Base-by-base conservation (phyloP, 768 basidiomycete genomes). In the Gautieria morchelliformis region DNA sequence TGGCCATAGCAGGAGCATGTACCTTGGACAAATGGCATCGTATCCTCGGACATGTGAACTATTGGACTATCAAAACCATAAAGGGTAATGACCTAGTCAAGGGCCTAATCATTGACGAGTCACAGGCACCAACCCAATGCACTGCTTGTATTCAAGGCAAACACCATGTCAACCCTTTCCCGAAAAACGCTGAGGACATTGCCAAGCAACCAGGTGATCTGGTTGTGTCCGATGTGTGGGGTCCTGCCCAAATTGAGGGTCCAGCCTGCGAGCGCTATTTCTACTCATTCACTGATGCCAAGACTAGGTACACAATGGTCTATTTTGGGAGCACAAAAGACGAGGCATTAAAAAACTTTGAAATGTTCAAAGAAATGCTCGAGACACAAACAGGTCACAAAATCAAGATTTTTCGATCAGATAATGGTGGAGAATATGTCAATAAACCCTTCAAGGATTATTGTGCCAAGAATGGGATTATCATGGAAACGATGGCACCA, bases 401-500 rank as follows among this genome's bases (percentile, higher is more conserved):
- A n/a, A 8, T 44, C n/a, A 44, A 44, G 42, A 14, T 2, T 3
- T n/a, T 44, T 5, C 3, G 42, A 19, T 12, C 42, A 6, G 42
- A 44, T 44, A 19, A 19, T 22, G 42, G 42, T 22, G 42, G 42
- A 1, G 52, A 52, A 52, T 52, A 52, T 12, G 19, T 5, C 5
- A 70, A 72, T 30, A 47, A 48, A 0, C 48, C 58, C 2, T 39
- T 70, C 11, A 62, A 60, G 40, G 14, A 47, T 0, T 71, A 67
- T 60, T 64, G 64, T 32, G 56, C 37, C 0, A 5, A 50, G 0
- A 58, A 63, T 1, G 71, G 73, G 0, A 71, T 73, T 6, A 62
- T 63, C 0, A 58, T 72, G 0, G 66, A 75, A 15, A 63, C 61
- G 0, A 71, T 67, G 0, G 67, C 66, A 4, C 74, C 71, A 2